These are phyloP conservation scores for Penicillium atrosanguineum DNA, from an alignment of 495 filamentous ascomycete species.

Conservation along the genomic window DNA sequence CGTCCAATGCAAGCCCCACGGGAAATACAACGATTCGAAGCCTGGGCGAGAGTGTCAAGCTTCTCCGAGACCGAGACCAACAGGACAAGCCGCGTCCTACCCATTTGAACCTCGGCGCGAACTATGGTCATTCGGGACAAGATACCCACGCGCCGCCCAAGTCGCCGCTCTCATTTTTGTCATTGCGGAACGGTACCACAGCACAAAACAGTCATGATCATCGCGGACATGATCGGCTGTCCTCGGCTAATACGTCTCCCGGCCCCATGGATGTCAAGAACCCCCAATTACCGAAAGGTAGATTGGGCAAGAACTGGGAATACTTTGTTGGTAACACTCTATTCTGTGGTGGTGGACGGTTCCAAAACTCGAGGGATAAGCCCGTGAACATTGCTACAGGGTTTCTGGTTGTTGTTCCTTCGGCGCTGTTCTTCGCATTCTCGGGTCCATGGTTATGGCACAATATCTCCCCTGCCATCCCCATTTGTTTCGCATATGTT, in stretches of 20 bases:
- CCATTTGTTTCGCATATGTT: constrained; percentile 84
- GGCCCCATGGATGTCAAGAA: constrained; percentile 37
- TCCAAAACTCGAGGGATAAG: constrained; percentile 82
- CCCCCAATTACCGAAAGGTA: constrained; percentile 27
- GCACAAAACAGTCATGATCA: constrained; percentile 49
- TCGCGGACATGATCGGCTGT: constrained; percentile 70
- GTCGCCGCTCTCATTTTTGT: constrained; percentile 70
- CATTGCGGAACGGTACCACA: constrained; percentile 49
- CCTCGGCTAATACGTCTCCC: constrained; percentile 74
- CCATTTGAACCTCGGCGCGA: constrained; percentile 56
- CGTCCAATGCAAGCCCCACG: constrained; percentile 72
- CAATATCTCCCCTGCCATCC: constrained; percentile 87
- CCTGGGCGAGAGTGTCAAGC: constrained; percentile 69
- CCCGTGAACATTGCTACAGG: constrained; percentile 93
- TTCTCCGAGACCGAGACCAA: constrained; percentile 58
- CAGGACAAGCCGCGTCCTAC: constrained; percentile 49
- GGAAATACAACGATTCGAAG: constrained; percentile 63
- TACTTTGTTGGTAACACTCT: constrained; percentile 91
- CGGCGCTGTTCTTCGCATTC: constrained; percentile 77
- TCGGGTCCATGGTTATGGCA: constrained; percentile 91
- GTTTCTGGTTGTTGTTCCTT: constrained; percentile 70
- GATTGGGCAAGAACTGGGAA: constrained; percentile 73
- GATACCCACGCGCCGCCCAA: constrained; percentile 54
- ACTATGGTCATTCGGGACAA: constrained; percentile 30
- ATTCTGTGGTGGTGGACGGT: constrained; percentile 80